Conservation (phyloP, 345 rosid species). For the Camelina neglecta region DNA sequence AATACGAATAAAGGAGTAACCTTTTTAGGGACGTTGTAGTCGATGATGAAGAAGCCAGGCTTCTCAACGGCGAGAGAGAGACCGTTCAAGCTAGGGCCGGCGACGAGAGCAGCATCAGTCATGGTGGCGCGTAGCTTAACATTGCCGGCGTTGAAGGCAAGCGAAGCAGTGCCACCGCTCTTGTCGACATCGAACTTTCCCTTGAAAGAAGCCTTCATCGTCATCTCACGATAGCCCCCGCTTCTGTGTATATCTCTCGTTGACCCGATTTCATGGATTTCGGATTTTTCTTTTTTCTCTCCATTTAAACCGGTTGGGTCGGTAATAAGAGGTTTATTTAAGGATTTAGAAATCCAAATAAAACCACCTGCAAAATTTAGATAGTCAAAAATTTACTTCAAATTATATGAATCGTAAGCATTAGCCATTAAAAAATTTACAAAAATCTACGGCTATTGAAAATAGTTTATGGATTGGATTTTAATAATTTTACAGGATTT, state of each 20-base stretch:
- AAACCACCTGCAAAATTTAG: too few relatives aligned
- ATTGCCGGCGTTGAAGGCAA: conserved; percentile 68
- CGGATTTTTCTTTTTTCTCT: too few relatives aligned
- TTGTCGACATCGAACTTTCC: conserved; percentile 67
- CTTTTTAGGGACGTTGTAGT: conserved; percentile 83
- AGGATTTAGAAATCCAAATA: too few relatives aligned
- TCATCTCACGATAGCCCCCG: neutral
- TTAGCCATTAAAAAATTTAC: too few relatives aligned
- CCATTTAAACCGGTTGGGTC: too few relatives aligned
- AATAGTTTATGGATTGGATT: too few relatives aligned
- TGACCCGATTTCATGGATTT: neutral
- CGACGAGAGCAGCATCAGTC: conserved; percentile 77
- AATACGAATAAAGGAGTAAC: conserved; percentile 31
- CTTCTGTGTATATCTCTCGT: neutral
- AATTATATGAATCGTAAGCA: too few relatives aligned
- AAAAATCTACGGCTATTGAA: too few relatives aligned
- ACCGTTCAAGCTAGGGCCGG: conserved; percentile 83
- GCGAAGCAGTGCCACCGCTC: conserved; percentile 53
- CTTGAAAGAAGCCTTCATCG: conserved; percentile 82
- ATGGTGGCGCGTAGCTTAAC: conserved; percentile 76
- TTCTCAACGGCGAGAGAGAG: conserved; percentile 75
- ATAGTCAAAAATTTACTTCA: too few relatives aligned
- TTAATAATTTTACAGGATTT: too few relatives aligned
- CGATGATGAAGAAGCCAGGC: conserved; percentile 81
- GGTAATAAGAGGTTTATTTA: too few relatives aligned